These are phyloP conservation scores for Populus euphratica DNA, from an alignment of 345 rosid genomes.

Conservation along the genomic window DNA sequence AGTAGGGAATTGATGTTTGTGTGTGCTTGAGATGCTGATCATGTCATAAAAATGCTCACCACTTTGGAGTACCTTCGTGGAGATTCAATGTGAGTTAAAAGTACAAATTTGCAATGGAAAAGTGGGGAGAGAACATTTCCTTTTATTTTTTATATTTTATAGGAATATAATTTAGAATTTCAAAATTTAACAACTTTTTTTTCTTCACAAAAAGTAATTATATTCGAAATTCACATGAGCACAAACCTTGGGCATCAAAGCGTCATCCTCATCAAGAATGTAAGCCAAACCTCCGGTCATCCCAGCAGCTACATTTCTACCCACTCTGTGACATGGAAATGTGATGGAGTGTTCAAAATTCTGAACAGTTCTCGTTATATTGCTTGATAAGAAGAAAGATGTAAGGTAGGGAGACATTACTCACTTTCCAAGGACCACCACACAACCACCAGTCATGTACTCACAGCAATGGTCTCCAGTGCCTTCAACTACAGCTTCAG, in stretches of 20 bases:
- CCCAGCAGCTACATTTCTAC: constrained; percentile 99
- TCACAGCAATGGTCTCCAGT: constrained; percentile 97
- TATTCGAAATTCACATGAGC: not conserved
- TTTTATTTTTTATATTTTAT: no score
- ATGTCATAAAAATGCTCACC: not conserved
- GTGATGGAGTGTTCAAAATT: constrained; percentile 8
- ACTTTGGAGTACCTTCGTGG: not conserved
- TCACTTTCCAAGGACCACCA: constrained; percentile 94
- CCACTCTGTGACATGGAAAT: constrained; percentile 60
- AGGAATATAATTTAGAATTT: no score
- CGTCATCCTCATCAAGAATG: constrained; percentile 83
- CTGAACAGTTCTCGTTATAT: not conserved
- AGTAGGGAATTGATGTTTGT: not conserved
- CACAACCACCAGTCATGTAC: constrained; percentile 99
- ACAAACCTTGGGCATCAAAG: constrained; percentile 83
- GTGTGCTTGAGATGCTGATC: not conserved
- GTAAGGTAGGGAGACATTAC: constrained; percentile 25
- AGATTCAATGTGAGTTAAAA: not conserved
- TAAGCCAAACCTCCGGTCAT: constrained; percentile 99
- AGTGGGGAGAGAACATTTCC: not conserved
- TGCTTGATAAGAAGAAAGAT: not conserved
- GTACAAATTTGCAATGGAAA: not conserved
- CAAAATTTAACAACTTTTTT: no score
- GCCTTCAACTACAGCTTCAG: constrained; percentile 98
- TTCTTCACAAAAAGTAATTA: no score